Base-by-base conservation (phyloP, 768 basidiomycete genomes). In the Boletellus sp. region DNA sequence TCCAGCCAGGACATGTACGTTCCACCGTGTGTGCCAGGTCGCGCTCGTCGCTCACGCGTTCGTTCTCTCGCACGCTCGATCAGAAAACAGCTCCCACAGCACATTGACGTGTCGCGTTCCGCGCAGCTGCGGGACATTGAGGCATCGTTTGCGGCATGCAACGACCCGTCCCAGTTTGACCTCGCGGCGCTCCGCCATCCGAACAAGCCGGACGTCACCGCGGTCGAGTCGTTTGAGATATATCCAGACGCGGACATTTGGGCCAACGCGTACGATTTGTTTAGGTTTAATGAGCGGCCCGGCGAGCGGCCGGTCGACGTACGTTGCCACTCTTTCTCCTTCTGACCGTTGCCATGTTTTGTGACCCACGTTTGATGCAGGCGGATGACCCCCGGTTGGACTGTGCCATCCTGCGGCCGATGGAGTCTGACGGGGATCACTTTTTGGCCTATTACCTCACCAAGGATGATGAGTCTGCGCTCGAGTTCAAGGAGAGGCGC, bases 231-330 rank as follows among this genome's bases (percentile, higher is more conserved):
- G 8, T 94, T 82, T 67, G 85, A 92, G 54, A 72, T 94, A 47
- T 76, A 92, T 12, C 93, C 93, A 1, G 91, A 95, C 60, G 77
- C 79, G 4, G 84, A 87, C 52, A 83, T 93, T 33, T 95, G 91
- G 90, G 81, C 89, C 36, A 94, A 91, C 62, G 85, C 86, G 54
- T 91, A 92, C 63, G 90, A 93, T 65, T 65, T 94, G 46, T 91
- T 93, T 75, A 74, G 84, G 50, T 93, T 94, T 64, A 83, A 83
- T 11, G 90, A 94, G 64, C 74, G 90, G 17, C 90, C 90, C 15
- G 90, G 90, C n/a, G 90, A 93, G 49, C 74, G 84, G 39, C 59
- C 78, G 13, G 59, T 78, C 7, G 89, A 91, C 56, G 89, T 89
- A 46, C 47, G 80, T 69, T 24, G 34, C 35, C 15, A 32, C 42